These are phyloP conservation scores for Cladosporium sp. DNA, from an alignment of 2,329 filamentous ascomycete genomes.

Conservation along the genomic window DNA sequence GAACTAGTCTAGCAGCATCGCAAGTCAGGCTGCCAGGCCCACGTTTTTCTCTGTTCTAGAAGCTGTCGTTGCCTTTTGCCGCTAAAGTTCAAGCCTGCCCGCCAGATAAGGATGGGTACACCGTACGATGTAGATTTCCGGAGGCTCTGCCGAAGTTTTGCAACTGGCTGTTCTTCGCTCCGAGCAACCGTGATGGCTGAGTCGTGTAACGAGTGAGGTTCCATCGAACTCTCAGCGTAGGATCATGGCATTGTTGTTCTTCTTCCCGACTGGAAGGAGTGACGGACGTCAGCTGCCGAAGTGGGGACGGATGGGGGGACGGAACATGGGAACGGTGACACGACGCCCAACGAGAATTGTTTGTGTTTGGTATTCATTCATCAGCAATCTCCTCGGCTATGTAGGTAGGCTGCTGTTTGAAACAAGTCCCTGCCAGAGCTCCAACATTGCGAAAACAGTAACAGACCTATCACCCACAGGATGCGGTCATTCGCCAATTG, in stretches of 20 bases:
- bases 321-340: not conserved
- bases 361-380: not conserved
- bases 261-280: not conserved
- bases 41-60: constrained; percentile 2
- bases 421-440: not conserved
- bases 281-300: constrained; percentile 5
- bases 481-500: not conserved
- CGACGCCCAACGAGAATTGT: not conserved
- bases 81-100: not conserved
- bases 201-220: not conserved
- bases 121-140: not conserved
- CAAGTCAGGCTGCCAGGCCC: not conserved
- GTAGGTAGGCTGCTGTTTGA: not conserved
- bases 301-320: not conserved
- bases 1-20: not conserved
- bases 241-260: not conserved
- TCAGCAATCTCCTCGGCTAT: not conserved
- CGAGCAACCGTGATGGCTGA: not conserved
- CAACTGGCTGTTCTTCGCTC: not conserved
- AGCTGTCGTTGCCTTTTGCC: not conserved
- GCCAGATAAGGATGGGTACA: not conserved
- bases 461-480: not conserved
- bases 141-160: not conserved
- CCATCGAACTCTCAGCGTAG: not conserved
- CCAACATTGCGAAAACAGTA: not conserved